A percentile compares a stretch with the other conserved stretches of the same genome.
Conservation (phyloP, 2,329 filamentous ascomycete genomes). For the Botrytis elliptica region DNA sequence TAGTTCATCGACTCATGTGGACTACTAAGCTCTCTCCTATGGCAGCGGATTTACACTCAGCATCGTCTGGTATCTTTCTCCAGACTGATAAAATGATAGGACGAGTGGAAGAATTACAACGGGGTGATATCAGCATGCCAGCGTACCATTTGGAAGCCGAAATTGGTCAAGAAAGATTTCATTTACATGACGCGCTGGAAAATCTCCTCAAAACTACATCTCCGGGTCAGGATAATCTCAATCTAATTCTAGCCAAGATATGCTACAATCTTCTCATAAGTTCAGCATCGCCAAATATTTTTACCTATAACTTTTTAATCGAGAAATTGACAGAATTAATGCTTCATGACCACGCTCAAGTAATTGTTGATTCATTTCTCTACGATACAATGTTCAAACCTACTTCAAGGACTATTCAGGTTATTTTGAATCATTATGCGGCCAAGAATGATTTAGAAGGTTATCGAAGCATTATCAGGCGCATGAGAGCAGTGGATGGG, state of each 20-base stretch:
- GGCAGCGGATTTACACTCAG: background rate
- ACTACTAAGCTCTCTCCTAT: slow-evolving; percentile 22
- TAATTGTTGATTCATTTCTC: slow-evolving; percentile 54
- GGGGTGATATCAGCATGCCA: slow-evolving; percentile 27
- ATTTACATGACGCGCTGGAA: slow-evolving; percentile 32
- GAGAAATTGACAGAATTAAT: slow-evolving; percentile 58
- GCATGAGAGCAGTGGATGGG: slow-evolving; percentile 33
- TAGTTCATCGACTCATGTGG: slow-evolving; percentile 31
- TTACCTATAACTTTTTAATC: slow-evolving; percentile 71
- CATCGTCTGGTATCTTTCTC: slow-evolving; percentile 11
- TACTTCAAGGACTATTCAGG: slow-evolving; percentile 30
- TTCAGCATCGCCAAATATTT: slow-evolving; percentile 59
- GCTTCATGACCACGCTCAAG: slow-evolving; percentile 50
- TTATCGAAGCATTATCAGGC: slow-evolving; percentile 32
- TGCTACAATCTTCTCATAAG: slow-evolving; percentile 66
- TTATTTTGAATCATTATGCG: slow-evolving; percentile 38
- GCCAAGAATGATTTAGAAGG: slow-evolving; percentile 29
- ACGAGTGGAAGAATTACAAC: slow-evolving; percentile 26
- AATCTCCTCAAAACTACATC: slow-evolving; percentile 25
- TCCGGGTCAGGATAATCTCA: slow-evolving; percentile 25
- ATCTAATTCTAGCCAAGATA: slow-evolving; percentile 42
- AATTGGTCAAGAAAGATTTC: slow-evolving; percentile 25
- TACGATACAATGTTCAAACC: slow-evolving; percentile 39
- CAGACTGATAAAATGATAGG: slow-evolving; percentile 27
- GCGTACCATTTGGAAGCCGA: slow-evolving; percentile 25